Evolutionary conservation across 2,329 filamentous ascomycete genomes (phyloP), one percentile per base, ranked within the genome.

Genomic region (Aspergillus uvarum): DNA sequence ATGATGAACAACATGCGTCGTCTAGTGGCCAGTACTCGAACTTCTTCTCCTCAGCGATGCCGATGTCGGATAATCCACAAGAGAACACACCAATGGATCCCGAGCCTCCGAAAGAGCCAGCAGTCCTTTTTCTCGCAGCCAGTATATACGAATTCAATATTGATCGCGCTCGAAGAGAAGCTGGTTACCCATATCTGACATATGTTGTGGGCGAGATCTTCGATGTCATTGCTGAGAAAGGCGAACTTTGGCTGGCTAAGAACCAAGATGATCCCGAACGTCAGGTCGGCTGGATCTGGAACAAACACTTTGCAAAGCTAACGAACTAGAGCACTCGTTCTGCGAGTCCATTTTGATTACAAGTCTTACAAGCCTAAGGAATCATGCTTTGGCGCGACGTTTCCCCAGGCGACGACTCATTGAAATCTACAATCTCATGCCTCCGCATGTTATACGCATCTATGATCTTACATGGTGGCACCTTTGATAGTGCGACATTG

Each of bases 101-200:
- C 76, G 64, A 65, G 21, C 58, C 70, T 11, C 65, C 69, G 11
- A 67, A 72, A 44, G 81, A 74, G 50, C 80, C 80, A 55, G 89
- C 88, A 59, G 86, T 96, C 7, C 80, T 98, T 50, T 99, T 96
- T 83, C 83, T 97, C 19, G 95, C 93, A 14, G 95, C 94, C 21
- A 96, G 91, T 68, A 84, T 98, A 32, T 98, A 96, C 72, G 93
- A 98, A 75, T 99, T 98, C 79, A 96, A 96, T 70, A 98, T 98
- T 71, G 91, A 94, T 71, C 91, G 90, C 24, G 90, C 92, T 26
- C 91, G 96, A 68, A 88, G 91, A 59, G 95, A 98, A 78, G 94
- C 90, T 61, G 95, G 95, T 24, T 98, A 96, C 76, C 93, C 94
- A 21, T 99, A 99, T 74, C 81, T 99, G 62, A 95, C 92, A 49